These are phyloP conservation scores for Blastobotrys terrestris DNA, from an alignment of 805 yeast genomes.

Conservation along the genomic window DNA sequence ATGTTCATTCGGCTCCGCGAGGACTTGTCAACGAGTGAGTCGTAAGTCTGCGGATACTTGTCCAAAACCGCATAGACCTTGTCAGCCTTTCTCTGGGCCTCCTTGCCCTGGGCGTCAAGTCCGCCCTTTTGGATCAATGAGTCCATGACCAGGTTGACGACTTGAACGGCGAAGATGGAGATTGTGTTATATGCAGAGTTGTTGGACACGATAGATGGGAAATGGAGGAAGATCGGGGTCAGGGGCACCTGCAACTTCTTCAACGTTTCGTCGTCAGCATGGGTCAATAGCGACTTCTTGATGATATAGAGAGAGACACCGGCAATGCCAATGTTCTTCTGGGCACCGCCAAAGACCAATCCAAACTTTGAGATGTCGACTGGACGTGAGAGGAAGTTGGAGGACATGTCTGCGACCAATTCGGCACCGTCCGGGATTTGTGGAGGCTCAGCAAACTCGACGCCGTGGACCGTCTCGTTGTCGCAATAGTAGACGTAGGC, in stretches of 20 bases:
- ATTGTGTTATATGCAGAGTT: constrained; percentile 94
- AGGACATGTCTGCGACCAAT: constrained; percentile 90
- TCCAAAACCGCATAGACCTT: constrained; percentile 62
- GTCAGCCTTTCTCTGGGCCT: constrained; percentile 56
- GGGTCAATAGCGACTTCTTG: constrained; percentile 66
- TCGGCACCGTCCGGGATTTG: constrained; percentile 63
- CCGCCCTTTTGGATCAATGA: constrained; percentile 68
- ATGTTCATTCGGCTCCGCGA: constrained; percentile 88
- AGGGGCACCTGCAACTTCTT: constrained; percentile 59
- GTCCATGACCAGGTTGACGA: constrained; percentile 71
- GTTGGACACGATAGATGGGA: constrained; percentile 77
- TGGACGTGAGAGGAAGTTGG: constrained; percentile 77
- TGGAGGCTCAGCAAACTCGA: constrained; percentile 61
- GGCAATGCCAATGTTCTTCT: constrained; percentile 94
- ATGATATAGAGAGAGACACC: constrained; percentile 90
- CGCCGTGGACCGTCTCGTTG: constrained; percentile 96
- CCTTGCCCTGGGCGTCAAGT: constrained; percentile 49
- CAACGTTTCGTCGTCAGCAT: constrained; percentile 55
- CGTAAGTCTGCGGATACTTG: constrained; percentile 56
- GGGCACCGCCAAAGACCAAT: constrained; percentile 94
- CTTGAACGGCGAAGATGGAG: constrained; percentile 86
- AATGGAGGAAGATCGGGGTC: constrained; percentile 83
- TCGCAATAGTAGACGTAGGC: constrained; percentile 90
- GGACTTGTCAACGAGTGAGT: constrained; percentile 46
- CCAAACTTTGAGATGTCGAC: constrained; percentile 84